A percentile compares a stretch with the other conserved stretches of the same genome.
These are phyloP conservation scores for Boechera stricta DNA, from an alignment of 345 rosid species.

Conservation along the genomic window DNA sequence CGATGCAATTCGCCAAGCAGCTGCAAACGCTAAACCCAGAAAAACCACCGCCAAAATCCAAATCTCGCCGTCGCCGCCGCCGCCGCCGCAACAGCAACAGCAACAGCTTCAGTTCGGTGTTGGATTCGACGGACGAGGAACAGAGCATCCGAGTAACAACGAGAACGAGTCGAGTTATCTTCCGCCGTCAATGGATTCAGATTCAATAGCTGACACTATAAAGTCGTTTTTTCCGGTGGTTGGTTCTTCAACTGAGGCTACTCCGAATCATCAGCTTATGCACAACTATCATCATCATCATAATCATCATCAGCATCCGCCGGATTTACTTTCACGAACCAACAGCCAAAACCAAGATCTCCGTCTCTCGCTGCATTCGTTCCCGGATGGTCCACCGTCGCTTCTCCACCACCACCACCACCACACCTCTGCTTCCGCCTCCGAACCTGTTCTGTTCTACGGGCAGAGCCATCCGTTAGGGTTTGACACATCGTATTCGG, in stretches of 20 bases:
- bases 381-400: constrained; percentile 70
- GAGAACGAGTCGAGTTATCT: constrained; percentile 59
- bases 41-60: constrained; percentile 31
- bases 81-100: constrained; percentile 26
- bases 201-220: constrained; percentile 88
- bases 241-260: constrained; percentile 54
- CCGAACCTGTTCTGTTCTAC: constrained; percentile 60
- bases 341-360: constrained; percentile 90
- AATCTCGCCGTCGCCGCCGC: constrained; percentile 33
- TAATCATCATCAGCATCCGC: constrained; percentile 52
- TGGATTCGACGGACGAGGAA: constrained; percentile 36
- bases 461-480: constrained; percentile 63
- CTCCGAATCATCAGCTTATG: constrained; percentile 47
- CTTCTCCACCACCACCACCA: constrained; percentile 53
- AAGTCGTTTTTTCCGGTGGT: constrained; percentile 86
- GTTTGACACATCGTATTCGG: constrained; percentile 54
- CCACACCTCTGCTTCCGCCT: constrained; percentile 44
- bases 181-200: constrained; percentile 78
- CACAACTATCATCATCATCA: constrained; percentile 53
- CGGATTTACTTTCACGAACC: constrained; percentile 82
- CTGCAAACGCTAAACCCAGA: constrained; percentile 42
- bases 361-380: constrained; percentile 85
- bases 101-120: constrained; percentile 41
- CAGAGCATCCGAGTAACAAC: constrained; percentile 30
- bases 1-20: constrained; percentile 42